Evolutionary conservation across 2,329 filamentous ascomycete species (phyloP), one percentile per base, ranked within the genome.

Genomic region (Thyridium curvatum): DNA sequence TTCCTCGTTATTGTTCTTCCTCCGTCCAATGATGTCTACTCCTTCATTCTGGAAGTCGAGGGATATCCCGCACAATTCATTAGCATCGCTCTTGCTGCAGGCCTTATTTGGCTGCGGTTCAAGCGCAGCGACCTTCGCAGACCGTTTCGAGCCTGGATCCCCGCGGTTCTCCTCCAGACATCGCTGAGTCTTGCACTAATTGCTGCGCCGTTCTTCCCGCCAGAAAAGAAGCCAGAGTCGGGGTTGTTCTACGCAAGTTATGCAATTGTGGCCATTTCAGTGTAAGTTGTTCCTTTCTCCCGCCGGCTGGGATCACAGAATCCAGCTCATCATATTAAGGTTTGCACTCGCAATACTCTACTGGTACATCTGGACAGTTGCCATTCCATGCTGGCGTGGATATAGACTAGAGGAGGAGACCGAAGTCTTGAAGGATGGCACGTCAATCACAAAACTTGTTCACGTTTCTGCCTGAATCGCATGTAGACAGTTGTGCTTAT

Each of bases 21-120:
- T 0, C 80, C 82, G 0, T 77, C 80, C 0, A 66, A 69, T 3
- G 74, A 82, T 34, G 77, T 83, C 0, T 88, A 86, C 57, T 80
- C 77, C 9, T 85, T 88, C 49, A 86, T 87, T 18, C 62, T 86
- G 0, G 81, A 87, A 34, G 77, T 86, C 0, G 82, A 86, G 50
- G 80, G 77, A 0, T 86, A 86, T 46, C 74, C 81, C 0, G 77
- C 68, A 0, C 77, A 84, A 41, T 63, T 86, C 12, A 71, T 81
- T 40, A 69, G 69, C 0, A 53, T 85, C 1, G 74, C 77, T 0
- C 62, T 77, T 0, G 73, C 73, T 0, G 46, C 69, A 8, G 82
- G 82, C 0, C 61, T 86, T 0, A 48, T 86, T 0, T 71, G 76
- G 57, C 62, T 88, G 6, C 72, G 84, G 0, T 66, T 64, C 40